Percentiles rank a stretch among this genome's conserved stretches.
These are phyloP conservation scores for Rhizophagus sp. DNA, from an alignment of 192 early-diverging fungal genomes.

Conservation along the genomic window DNA sequence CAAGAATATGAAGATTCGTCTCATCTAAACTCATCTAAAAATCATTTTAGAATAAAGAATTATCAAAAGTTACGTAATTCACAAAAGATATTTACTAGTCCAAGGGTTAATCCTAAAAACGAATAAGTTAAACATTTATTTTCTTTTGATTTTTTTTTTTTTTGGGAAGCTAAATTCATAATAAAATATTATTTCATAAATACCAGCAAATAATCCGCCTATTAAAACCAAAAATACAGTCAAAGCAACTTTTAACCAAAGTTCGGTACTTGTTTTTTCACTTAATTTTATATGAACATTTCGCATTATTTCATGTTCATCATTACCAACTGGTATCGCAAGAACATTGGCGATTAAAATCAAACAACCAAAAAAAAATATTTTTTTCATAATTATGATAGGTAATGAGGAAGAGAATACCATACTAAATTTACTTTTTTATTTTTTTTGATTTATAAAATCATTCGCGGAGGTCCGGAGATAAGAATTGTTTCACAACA, in stretches of 20 bases:
- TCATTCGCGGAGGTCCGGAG: too few relatives aligned
- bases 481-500: too few relatives aligned
- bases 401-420: too few relatives aligned
- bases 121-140: not conserved
- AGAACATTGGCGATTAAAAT: not conserved
- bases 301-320: not conserved
- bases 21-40: conserved; percentile 79
- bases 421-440: too few relatives aligned
- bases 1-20: conserved; percentile 77
- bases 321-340: not conserved
- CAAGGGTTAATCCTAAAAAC: conserved; percentile 42
- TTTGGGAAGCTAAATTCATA: not conserved
- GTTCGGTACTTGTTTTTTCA: not conserved
- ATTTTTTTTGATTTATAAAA: too few relatives aligned
- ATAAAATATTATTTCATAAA: not conserved
- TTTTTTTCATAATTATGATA: not conserved
- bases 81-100: conserved; percentile 34
- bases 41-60: not conserved
- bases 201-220: conserved; percentile 77
- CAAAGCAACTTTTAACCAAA: conserved; percentile 47
- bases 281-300: not conserved
- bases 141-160: not conserved
- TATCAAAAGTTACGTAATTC: not conserved
- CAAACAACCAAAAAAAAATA: not conserved
- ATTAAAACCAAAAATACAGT: conserved; percentile 67